Evolutionary conservation across 345 rosid genomes (phyloP).

Genomic region (Populus simonii): DNA sequence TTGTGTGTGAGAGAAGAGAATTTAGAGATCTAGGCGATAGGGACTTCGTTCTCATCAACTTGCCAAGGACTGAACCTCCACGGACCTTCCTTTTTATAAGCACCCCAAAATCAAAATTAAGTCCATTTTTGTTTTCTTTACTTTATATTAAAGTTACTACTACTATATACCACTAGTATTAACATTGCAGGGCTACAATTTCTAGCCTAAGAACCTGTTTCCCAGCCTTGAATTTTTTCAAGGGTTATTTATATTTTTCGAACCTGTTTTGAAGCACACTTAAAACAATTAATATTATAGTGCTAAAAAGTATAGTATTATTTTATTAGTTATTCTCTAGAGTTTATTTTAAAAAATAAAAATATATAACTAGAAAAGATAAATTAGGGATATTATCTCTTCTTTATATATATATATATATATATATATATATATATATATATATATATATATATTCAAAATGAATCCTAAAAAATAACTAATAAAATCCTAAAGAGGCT

Average conservation of each 20-base stretch:
- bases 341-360: too few species aligned
- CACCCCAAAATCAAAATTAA: not conserved
- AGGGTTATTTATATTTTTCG: too few species aligned
- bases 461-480: too few species aligned
- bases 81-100: constrained; percentile 30
- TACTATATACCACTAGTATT: not conserved
- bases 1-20: constrained; percentile 14
- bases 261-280: not conserved
- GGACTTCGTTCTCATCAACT: constrained; percentile 38
- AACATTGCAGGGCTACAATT: constrained; percentile 23
- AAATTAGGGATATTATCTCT: too few species aligned
- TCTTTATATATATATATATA: too few species aligned
- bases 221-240: not conserved
- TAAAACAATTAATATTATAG: too few species aligned
- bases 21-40: constrained; percentile 32
- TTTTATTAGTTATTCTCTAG: too few species aligned
- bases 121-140: not conserved
- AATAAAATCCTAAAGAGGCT: too few species aligned
- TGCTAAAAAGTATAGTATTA: too few species aligned
- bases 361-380: too few species aligned
- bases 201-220: constrained; percentile 21
- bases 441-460: too few species aligned
- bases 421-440: too few species aligned
- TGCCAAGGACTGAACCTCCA: constrained; percentile 15
- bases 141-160: not conserved